Conservation (phyloP, 345 rosid species). For the Cardamine occulta region DNA sequence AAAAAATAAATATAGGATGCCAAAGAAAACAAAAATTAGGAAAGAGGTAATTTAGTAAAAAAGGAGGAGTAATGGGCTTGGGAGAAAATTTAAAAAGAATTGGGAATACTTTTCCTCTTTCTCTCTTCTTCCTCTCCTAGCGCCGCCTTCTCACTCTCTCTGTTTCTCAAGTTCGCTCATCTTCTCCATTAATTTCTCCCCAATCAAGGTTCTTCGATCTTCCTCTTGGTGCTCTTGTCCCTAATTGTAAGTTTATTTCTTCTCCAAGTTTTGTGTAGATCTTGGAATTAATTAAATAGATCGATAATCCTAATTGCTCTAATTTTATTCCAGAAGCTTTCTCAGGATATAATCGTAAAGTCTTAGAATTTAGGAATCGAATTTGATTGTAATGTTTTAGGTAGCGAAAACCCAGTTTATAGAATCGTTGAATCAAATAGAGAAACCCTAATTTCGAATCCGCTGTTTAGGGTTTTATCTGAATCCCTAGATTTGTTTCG, state of each 20-base stretch:
- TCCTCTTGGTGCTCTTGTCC: not conserved
- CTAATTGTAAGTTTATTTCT: conserved; percentile 8
- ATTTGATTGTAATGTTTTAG: not conserved
- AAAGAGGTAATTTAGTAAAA: not conserved
- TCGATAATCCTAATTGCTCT: conserved; percentile 16
- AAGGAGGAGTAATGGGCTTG: not conserved
- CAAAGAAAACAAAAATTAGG: not conserved
- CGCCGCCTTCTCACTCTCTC: conserved; percentile 27
- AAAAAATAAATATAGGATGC: not conserved
- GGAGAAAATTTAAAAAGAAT: not conserved
- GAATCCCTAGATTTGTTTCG: not conserved
- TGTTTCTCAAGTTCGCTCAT: not conserved
- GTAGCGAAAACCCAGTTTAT: not conserved
- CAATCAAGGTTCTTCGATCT: conserved; percentile 12
- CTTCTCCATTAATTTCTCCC: not conserved
- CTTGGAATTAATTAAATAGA: not conserved
- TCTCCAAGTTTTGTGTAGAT: conserved; percentile 17
- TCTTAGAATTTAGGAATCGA: not conserved
- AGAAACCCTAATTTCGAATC: conserved; percentile 30
- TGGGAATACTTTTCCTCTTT: not conserved
- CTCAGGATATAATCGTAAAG: not conserved
- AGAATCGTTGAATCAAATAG: not conserved
- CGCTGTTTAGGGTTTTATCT: conserved; percentile 7
- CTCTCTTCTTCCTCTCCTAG: not conserved
- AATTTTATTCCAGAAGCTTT: not conserved